These are phyloP conservation scores for Halophytophthora batemanensis DNA, from an alignment of 352 stramenopile genomes.

Conservation along the genomic window DNA sequence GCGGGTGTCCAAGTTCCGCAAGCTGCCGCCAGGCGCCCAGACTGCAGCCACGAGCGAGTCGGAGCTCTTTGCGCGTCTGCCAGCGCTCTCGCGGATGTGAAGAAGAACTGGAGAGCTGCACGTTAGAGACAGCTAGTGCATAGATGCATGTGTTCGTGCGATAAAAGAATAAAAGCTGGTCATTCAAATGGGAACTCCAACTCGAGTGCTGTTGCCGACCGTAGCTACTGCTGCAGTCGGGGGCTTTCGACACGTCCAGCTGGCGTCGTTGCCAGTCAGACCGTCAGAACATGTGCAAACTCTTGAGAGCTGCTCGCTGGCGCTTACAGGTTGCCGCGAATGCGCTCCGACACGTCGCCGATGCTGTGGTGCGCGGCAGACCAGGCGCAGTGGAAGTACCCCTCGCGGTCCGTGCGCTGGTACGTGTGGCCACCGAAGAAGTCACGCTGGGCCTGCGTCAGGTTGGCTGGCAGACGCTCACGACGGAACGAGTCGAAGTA, in stretches of 20 bases:
- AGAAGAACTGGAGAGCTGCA: constrained; percentile 15
- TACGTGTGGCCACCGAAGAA: constrained; percentile 99
- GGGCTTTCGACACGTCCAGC: background rate
- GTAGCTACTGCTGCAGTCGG: background rate
- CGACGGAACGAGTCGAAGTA: constrained; percentile 99
- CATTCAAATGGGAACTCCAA: too few species aligned
- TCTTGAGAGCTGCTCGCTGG: too few species aligned
- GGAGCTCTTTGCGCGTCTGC: constrained; percentile 61
- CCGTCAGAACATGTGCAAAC: too few species aligned
- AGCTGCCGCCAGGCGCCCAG: constrained; percentile 48
- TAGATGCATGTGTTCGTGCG: background rate
- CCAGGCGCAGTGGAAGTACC: constrained; percentile 97
- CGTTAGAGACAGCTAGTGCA: background rate
- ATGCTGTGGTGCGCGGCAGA: constrained; percentile 97
- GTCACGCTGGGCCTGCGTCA: constrained; percentile 99
- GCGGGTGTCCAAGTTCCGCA: constrained; percentile 72
- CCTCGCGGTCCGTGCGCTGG: constrained; percentile 93
- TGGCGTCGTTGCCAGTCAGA: background rate
- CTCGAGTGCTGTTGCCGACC: too few species aligned
- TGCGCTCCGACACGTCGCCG: constrained; percentile 92
- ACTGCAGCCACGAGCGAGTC: constrained; percentile 41
- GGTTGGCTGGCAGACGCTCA: constrained; percentile 93
- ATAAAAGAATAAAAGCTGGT: too few species aligned
- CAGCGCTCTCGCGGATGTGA: constrained; percentile 73
- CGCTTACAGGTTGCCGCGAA: constrained; percentile 89